Conservation (phyloP, 2,329 filamentous ascomycete species). For the Laburnicola sp. region DNA sequence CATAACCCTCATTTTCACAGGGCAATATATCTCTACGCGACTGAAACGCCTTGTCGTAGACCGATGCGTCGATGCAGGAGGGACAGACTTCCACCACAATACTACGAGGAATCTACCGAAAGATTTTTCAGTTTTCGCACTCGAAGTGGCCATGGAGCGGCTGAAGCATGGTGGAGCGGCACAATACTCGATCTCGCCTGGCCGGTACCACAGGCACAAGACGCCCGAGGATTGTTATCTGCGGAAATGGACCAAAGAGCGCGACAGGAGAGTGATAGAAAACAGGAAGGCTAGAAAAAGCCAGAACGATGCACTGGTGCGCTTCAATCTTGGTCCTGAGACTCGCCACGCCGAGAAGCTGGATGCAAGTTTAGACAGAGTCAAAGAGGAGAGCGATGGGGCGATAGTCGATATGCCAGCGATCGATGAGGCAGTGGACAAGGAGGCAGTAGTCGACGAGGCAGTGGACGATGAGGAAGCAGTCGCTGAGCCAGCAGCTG, state of each 20-base stretch:
- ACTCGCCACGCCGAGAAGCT: neutral
- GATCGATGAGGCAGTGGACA: too few relatives aligned
- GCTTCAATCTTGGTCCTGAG: neutral
- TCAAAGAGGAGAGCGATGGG: neutral
- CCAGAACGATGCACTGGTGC: neutral
- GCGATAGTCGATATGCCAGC: too few relatives aligned
- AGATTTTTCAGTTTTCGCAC: slow-evolving; percentile 2
- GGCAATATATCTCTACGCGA: neutral
- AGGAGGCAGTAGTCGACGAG: too few relatives aligned
- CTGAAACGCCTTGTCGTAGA: slow-evolving; percentile 21
- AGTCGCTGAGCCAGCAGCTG: too few relatives aligned
- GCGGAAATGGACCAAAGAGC: slow-evolving; percentile 2
- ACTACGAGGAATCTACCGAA: slow-evolving; percentile 3
- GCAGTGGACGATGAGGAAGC: too few relatives aligned
- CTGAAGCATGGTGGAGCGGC: neutral
- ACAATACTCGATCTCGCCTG: neutral
- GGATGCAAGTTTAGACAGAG: neutral
- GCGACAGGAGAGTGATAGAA: neutral
- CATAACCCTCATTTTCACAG: slow-evolving; percentile 20
- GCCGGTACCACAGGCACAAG: slow-evolving; percentile 18
- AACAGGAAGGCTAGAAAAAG: neutral
- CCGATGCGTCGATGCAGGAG: slow-evolving; percentile 10
- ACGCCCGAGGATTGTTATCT: slow-evolving; percentile 12
- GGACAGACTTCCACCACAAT: neutral
- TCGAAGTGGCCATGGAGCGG: slow-evolving; percentile 10